A percentile compares a stretch with the other conserved stretches of the same genome.
phyloP scores from a whole-genome alignment of 768 basidiomycete genomes.

The Coprinopsis marcescibilis region DNA sequence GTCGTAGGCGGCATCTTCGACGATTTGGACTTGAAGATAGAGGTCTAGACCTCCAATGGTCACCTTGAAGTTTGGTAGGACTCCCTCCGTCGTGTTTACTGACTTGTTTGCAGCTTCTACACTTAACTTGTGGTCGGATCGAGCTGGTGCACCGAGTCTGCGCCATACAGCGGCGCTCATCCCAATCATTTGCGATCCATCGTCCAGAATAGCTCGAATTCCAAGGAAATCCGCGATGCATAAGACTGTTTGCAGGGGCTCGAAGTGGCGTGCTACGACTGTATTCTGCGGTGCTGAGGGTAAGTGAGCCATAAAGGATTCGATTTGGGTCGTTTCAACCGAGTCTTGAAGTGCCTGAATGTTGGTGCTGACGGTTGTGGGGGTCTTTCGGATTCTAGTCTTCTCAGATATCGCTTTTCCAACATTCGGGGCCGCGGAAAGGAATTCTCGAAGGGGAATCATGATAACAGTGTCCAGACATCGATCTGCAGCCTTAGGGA shows the following conservation, averaged over 20 bases:
- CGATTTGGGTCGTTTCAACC: no score
- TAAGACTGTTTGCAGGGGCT: constrained; percentile 1
- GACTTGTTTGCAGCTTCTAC: constrained; percentile 12
- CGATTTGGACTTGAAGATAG: constrained; percentile 17
- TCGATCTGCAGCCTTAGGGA: background rate
- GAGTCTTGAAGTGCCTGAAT: no score
- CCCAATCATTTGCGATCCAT: constrained; percentile 8
- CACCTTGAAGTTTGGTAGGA: constrained; percentile 11
- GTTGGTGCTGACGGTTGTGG: no score
- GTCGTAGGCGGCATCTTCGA: constrained; percentile 15
- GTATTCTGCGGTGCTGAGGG: no score
- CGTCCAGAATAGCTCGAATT: background rate
- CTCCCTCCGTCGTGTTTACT: constrained; percentile 6
- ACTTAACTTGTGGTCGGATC: constrained; percentile 9
- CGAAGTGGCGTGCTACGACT: no score
- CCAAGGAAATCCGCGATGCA: background rate
- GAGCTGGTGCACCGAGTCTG: constrained; percentile 1
- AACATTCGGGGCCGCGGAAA: background rate
- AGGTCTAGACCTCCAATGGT: constrained; percentile 12
- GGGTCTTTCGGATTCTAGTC: background rate
- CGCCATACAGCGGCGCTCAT: constrained; percentile 8
- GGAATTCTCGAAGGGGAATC: background rate
- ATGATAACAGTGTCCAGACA: background rate
- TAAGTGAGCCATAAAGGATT: no score
- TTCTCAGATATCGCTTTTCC: background rate